Conservation (phyloP, 345 rosid genomes). For the Orychophragmus violaceus region DNA sequence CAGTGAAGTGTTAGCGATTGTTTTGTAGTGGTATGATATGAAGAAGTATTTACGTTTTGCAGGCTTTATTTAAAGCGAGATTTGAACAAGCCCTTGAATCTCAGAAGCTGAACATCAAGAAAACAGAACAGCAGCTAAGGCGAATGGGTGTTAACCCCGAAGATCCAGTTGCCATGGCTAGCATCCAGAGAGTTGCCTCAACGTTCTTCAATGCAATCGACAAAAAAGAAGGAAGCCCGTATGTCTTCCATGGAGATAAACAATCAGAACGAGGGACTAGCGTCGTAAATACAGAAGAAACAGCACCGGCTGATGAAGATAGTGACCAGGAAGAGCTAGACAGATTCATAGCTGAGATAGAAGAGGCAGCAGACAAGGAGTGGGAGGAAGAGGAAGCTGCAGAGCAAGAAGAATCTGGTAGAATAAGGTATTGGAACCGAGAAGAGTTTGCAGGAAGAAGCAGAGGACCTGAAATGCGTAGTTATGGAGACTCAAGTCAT, state of each 20-base stretch:
- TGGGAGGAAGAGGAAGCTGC: slow-evolving; percentile 96
- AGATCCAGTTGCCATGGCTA: slow-evolving; percentile 99
- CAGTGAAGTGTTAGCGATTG: background rate
- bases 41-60: slow-evolving; percentile 24
- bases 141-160: slow-evolving; percentile 88
- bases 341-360: slow-evolving; percentile 83
- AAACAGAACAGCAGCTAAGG: slow-evolving; percentile 83
- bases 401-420: slow-evolving; percentile 68
- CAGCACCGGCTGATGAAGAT: slow-evolving; percentile 54
- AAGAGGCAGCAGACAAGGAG: slow-evolving; percentile 92
- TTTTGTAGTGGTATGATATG: background rate
- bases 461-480: slow-evolving; percentile 31
- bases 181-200: slow-evolving; percentile 94
- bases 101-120: slow-evolving; percentile 93
- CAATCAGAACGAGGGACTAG: slow-evolving; percentile 23
- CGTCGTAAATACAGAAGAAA: slow-evolving; percentile 21
- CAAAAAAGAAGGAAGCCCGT: slow-evolving; percentile 89
- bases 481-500: slow-evolving; percentile 32
- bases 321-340: slow-evolving; percentile 97
- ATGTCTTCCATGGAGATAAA: slow-evolving; percentile 66
- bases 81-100: slow-evolving; percentile 99
- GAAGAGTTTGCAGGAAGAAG: slow-evolving; percentile 65
- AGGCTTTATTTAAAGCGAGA: slow-evolving; percentile 97
- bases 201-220: slow-evolving; percentile 96
- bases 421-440: slow-evolving; percentile 74